Evolutionary conservation across 306 rosid species (phyloP), one percentile per base, ranked within the genome.

Genomic region (Pyrus pyrifolia): DNA sequence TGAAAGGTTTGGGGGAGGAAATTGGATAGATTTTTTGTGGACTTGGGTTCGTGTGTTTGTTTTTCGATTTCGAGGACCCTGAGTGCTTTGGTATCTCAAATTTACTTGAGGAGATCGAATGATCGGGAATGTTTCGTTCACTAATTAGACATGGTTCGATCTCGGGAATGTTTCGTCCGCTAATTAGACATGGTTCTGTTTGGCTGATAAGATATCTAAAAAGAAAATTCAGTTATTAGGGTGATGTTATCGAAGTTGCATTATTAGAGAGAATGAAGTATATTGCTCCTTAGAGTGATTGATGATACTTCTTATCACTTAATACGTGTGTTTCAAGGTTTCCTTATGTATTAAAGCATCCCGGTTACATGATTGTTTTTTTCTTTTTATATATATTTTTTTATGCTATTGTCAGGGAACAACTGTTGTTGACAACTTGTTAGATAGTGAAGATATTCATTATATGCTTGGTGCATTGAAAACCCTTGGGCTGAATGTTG

Each of bases 401-500:
- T 70, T 40, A 21, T 35, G 38, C 72, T 78, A 65, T 71, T 68
- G 31, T 86, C 78, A 96, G 99, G 99, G 99, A 83, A 91, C 91
- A 67, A 96, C 99, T 72, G 93, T 96, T 70, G 93, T 96, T 40
- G 99, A 96, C 88, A 96, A 96, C 82, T 87, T 96, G 90, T 79
- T 96, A 68, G 78, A 86, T 57, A 96, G 99, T 63, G 99, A 96
- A 74, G 99, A 96, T 81, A 72, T 96, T 80, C 96, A 88, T 86
- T 96, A 91, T 82, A 96, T 96, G 99, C 92, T 96, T 71, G 97
- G 84, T 70, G 99, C 99, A 70, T 86, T 96, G 82, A 87, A 78
- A 72, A 85, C 96, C 70, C 96, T 96, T 33, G 97, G 99, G 70
- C 87, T 96, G 33, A 59, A 30, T 61, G 97, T 96, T 67, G 98